phyloP scores from a whole-genome alignment of 225 moss, liverwort and hornwort genomes.

The Marchantia polymorpha region DNA sequence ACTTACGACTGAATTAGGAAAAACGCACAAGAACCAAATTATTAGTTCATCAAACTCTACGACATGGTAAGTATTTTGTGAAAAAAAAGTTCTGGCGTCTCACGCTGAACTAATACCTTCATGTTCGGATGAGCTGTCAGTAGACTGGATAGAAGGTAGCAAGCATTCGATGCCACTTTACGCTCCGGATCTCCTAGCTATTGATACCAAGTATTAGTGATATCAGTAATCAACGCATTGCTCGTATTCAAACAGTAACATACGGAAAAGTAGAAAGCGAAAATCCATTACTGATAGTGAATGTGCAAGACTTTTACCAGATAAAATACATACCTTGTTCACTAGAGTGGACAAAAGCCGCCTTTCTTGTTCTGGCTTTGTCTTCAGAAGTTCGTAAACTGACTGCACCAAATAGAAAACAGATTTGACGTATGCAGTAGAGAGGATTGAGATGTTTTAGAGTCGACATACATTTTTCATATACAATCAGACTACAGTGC shows the following conservation, averaged over 20 bases:
- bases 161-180: slow-evolving; percentile 88
- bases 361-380: slow-evolving; percentile 94
- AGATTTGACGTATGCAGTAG: too few species aligned
- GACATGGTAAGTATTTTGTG: neutral
- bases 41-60: neutral
- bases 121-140: slow-evolving; percentile 89
- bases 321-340: slow-evolving; percentile 62
- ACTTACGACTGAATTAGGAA: neutral
- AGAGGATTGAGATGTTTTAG: neutral
- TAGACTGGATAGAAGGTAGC: slow-evolving; percentile 89
- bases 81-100: neutral
- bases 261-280: neutral
- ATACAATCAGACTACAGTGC: neutral
- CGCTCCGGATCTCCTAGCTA: slow-evolving; percentile 97
- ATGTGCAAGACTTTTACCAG: neutral
- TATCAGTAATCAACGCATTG: neutral
- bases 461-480: neutral
- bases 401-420: slow-evolving; percentile 48
- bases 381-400: slow-evolving; percentile 73
- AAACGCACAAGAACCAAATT: too few species aligned
- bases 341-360: slow-evolving; percentile 81
- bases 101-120: slow-evolving; percentile 58
- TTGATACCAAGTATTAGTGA: neutral
- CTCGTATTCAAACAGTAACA: neutral
- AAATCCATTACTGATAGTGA: neutral